These are phyloP conservation scores for Lasiosphaeriaceae sp. DNA, from an alignment of 495 filamentous ascomycete species.

Conservation along the genomic window DNA sequence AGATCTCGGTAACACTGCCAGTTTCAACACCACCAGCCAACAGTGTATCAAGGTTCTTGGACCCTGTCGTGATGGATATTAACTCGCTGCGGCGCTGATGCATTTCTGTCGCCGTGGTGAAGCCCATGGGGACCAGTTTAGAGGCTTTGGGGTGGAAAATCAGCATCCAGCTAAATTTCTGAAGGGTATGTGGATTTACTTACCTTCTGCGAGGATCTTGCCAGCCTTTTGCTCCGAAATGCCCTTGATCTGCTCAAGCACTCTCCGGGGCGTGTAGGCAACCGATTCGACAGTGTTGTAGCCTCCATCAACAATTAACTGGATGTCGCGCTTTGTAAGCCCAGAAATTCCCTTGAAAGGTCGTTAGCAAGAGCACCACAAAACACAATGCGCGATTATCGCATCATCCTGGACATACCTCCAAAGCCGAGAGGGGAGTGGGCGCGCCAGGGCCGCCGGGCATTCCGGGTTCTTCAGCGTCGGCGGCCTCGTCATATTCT, in stretches of 20 bases:
- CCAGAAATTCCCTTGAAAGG: conserved; percentile 67
- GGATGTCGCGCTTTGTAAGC: conserved; percentile 89
- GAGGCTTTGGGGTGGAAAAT: conserved; percentile 55
- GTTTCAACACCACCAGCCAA: conserved; percentile 94
- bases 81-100: conserved; percentile 91
- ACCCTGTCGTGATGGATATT: conserved; percentile 96
- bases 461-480: conserved; percentile 42
- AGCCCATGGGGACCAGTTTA: conserved; percentile 96
- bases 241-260: conserved; percentile 91
- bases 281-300: conserved; percentile 93
- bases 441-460: conserved; percentile 82
- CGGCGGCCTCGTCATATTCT: conserved; percentile 39
- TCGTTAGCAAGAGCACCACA: background rate
- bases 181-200: conserved; percentile 6
- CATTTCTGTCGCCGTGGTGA: conserved; percentile 99
- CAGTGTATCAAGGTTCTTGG: conserved; percentile 92
- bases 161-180: too few species aligned
- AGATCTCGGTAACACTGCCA: conserved; percentile 96
- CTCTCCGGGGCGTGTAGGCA: conserved; percentile 86
- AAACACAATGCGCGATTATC: background rate
- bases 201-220: conserved; percentile 90
- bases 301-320: conserved; percentile 84
- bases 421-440: conserved; percentile 82
- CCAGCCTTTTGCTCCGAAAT: conserved; percentile 94
- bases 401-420: conserved; percentile 52